Evolutionary conservation across 306 rosid genomes (phyloP), one percentile per base, ranked within the genome.

Genomic region (Parietaria judaica): DNA sequence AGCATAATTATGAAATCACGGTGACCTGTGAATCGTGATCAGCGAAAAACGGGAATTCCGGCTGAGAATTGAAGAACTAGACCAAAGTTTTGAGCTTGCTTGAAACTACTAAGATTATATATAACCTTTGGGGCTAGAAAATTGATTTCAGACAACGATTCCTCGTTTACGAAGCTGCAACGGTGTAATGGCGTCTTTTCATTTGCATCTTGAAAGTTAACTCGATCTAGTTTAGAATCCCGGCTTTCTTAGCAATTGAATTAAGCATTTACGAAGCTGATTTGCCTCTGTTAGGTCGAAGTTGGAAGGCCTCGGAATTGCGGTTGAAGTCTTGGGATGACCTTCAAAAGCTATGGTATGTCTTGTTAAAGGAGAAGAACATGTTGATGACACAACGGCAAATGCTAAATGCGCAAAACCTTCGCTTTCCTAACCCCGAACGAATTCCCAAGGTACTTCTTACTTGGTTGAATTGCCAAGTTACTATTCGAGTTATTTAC

Each of bases 241-340:
- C 57, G 4, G 10, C 3, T 7, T 3, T 5, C 9, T 14, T 9
- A n/a, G 4, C 57, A 14, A 52, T 14, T 14, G 15, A 31, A 52
- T 15, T 53, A 14, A 52, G 10, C 4, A 53, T 41, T 5, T 5
- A 14, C 14, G 54, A 14, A 36, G 15, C 60, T 69, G 47, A 64
- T 52, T 72, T 41, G 35, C 35, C 45, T 46, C 62, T 64, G 50
- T 69, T 74, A 88, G 97, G 95, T 78, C 86, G 97, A 51, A 49
- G 99, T 79, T 94, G 97, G 99, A 94, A 88, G 83, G 95, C 97
- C 31, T 64, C 77, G 51, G 99, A 94, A 67, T 64, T 94, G 69
- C 90, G 95, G 36, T 63, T 94, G 66, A 92, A 86, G 75, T 92
- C 99, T 43, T 92, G 99, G 99, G 97, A 86, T 39, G 95, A 92